phyloP scores from a whole-genome alignment of 1,139 yeast species.

The Diutina mesorugosa region DNA sequence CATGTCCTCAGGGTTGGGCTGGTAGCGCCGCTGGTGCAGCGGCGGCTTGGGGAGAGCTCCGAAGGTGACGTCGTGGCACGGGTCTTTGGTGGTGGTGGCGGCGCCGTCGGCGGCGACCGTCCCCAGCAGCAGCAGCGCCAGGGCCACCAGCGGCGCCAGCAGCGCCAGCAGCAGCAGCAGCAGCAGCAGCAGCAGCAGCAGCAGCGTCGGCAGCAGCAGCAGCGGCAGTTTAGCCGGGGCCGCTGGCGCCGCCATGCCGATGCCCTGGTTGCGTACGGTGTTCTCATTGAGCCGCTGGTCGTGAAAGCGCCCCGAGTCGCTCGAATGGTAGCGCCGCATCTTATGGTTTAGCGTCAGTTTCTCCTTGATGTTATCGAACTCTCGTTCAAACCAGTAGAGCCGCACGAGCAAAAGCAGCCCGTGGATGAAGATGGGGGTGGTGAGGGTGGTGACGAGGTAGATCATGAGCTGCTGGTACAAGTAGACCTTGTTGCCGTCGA shows the following conservation, averaged over 20 bases:
- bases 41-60: constrained; percentile 28
- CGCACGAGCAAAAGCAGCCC: constrained; percentile 69
- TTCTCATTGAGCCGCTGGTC: constrained; percentile 14
- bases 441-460: constrained; percentile 45
- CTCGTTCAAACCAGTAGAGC: constrained; percentile 78
- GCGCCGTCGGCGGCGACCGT: constrained; percentile 1
- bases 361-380: constrained; percentile 71
- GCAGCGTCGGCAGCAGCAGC: no score
- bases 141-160: constrained; percentile 4
- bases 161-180: not conserved
- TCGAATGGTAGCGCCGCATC: constrained; percentile 71
- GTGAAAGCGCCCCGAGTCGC: constrained; percentile 12
- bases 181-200: not conserved
- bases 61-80: constrained; percentile 21
- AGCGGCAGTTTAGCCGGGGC: not conserved
- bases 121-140: not conserved
- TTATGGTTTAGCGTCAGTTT: constrained; percentile 62
- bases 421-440: constrained; percentile 88
- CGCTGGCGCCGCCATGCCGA: constrained; percentile 11
- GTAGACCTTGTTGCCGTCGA: constrained; percentile 45
- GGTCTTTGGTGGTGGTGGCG: constrained; percentile 4
- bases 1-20: constrained; percentile 74
- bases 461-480: constrained; percentile 70
- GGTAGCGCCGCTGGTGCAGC: constrained; percentile 19
- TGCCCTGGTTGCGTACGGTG: constrained; percentile 24